Evolutionary conservation across 345 rosid species (phyloP), one percentile per base, ranked within the genome.

Genomic region (Bruguiera parviflora): DNA sequence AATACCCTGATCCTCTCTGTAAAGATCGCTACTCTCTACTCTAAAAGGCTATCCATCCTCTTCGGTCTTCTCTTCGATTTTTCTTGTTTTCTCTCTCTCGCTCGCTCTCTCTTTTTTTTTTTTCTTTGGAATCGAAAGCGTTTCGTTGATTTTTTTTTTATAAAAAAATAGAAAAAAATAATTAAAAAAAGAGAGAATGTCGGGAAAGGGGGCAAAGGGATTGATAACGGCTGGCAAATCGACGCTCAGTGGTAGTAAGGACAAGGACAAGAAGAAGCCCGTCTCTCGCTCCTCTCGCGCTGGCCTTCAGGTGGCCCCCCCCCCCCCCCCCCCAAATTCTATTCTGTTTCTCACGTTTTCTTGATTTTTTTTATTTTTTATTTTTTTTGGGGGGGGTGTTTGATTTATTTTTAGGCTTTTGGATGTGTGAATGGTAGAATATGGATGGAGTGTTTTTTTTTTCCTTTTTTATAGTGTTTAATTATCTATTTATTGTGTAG

Each of bases 221-320:
- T 66, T 76, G 75, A 71, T 61, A 13, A 76, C 74, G 2, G 75
- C 58, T 19, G 71, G 71, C 6, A 66, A 71, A 60, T 66, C 79
- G n/a, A 71, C 67, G 18, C 21, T 31, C 39, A 70, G 53, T n/a
- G 55, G 56, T n/a, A 61, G 56, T 71, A 76, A 76, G 59, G 79
- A 76, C 35, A 76, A 76, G 47, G 79, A 76, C 60, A 76, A 76
- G 64, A 76, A 76, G 70, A 76, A 76, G 47, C 79, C 79, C 11
- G 58, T 62, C 56, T 76, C 79, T 52, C 79, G 79, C 64, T 76
- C 79, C 39, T 76, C 79, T 31, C 79, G 79, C 37, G 79, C 79
- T 55, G 79, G 79, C 57, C 79, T 76, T 25, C 79, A 76, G 79
- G 79, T 76, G 49, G 49, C 0, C 47, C 25, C 18, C 29, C 7